Percentiles rank a stretch among this genome's conserved stretches.
phyloP scores from a whole-genome alignment of 768 basidiomycete genomes.

The Psilocybe sp. region DNA sequence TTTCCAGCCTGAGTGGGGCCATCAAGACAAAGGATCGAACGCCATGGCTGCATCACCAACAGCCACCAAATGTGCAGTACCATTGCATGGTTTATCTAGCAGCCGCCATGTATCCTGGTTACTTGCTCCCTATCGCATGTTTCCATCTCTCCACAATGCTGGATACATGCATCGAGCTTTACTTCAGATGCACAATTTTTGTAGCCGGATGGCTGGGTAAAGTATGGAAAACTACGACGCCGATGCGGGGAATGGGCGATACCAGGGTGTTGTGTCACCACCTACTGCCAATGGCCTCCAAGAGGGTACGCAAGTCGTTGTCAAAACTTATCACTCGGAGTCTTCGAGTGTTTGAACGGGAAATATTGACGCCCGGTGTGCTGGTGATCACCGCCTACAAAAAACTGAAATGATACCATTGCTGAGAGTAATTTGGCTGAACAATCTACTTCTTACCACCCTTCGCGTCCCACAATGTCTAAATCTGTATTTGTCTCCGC shows the following conservation, averaged over 20 bases:
- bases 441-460: neutral
- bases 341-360: too few relatives aligned
- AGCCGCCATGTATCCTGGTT: conserved; percentile 25
- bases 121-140: conserved; percentile 16
- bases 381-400: too few relatives aligned
- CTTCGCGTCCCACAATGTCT: neutral
- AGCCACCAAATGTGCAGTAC: conserved; percentile 23
- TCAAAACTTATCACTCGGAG: too few relatives aligned
- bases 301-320: conserved; percentile 29
- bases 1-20: conserved; percentile 29
- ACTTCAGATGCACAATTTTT: conserved; percentile 21
- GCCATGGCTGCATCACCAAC: conserved; percentile 37
- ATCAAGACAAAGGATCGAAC: conserved; percentile 37
- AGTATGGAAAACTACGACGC: conserved; percentile 31
- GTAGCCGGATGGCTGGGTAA: conserved; percentile 20
- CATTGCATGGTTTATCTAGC: conserved; percentile 20
- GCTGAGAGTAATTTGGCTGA: too few relatives aligned
- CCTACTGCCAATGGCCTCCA: conserved; percentile 29
- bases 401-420: too few relatives aligned
- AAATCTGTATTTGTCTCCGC: conserved; percentile 6
- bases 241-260: conserved; percentile 16
- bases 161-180: conserved; percentile 21
- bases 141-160: conserved; percentile 14
- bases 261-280: conserved; percentile 34
- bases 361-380: too few relatives aligned